These are phyloP conservation scores for Claviceps citrina DNA, from an alignment of 2,329 filamentous ascomycete genomes.

Conservation along the genomic window DNA sequence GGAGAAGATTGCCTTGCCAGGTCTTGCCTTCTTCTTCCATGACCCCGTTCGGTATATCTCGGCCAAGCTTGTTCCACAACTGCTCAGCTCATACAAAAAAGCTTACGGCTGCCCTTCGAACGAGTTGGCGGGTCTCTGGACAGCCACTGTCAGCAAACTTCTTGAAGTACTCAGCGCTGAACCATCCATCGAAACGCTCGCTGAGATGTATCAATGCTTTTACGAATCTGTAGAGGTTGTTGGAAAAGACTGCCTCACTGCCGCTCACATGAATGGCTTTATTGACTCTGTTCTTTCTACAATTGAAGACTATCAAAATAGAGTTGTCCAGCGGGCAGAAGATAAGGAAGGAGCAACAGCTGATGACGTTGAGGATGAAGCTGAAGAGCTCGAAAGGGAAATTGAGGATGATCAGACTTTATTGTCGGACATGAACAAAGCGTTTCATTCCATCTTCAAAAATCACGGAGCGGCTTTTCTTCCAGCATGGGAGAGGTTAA, in stretches of 20 bases:
- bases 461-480: conserved; percentile 79
- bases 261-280: conserved; percentile 70
- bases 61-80: conserved; percentile 82
- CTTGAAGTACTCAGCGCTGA: conserved; percentile 88
- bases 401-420: conserved; percentile 96
- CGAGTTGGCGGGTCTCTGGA: conserved; percentile 72
- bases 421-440: conserved; percentile 98
- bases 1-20: conserved; percentile 89
- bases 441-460: conserved; percentile 98
- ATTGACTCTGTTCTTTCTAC: conserved; percentile 75
- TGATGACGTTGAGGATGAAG: conserved; percentile 81
- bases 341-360: conserved; percentile 58
- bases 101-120: conserved; percentile 68
- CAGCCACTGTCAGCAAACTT: conserved; percentile 71
- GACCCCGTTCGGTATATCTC: conserved; percentile 91
- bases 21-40: conserved; percentile 97
- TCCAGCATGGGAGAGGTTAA: conserved; percentile 70
- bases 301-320: conserved; percentile 81
- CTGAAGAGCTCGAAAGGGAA: conserved; percentile 72
- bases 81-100: conserved; percentile 88
- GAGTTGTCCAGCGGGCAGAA: conserved; percentile 69
- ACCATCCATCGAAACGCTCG: conserved; percentile 86
- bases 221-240: conserved; percentile 95
- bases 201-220: conserved; percentile 99
- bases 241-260: conserved; percentile 66